phyloP scores from a whole-genome alignment of 768 basidiomycete species.

The Mycena epipterygia region DNA sequence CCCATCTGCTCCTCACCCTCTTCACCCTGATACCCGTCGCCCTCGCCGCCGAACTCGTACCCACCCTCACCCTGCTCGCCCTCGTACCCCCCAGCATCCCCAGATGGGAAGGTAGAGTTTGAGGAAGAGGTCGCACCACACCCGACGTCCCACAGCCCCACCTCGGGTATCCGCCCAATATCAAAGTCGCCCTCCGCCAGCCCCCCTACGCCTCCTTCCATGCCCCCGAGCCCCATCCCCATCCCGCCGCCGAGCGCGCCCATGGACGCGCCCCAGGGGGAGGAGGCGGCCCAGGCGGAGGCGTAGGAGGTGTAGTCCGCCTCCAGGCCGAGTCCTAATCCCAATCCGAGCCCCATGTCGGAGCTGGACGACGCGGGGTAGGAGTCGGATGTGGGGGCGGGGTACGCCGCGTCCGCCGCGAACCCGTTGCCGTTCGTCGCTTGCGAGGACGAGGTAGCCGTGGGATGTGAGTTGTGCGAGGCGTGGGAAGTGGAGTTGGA shows the following conservation, averaged over 20 bases:
- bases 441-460: background rate
- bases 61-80: too few species aligned
- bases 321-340: background rate
- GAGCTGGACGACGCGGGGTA: background rate
- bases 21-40: background rate
- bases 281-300: constrained; percentile 10
- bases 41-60: too few species aligned
- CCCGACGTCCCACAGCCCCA: constrained; percentile 23
- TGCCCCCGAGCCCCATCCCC: too few species aligned
- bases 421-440: background rate
- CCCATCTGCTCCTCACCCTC: background rate
- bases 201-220: too few species aligned
- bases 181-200: constrained; percentile 30
- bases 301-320: constrained; percentile 16
- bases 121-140: background rate
- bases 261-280: constrained; percentile 12
- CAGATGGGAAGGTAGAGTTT: background rate
- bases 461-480: background rate
- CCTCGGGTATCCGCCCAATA: constrained; percentile 28
- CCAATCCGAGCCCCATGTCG: constrained; percentile 5
- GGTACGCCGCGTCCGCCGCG: background rate
- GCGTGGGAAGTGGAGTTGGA: background rate
- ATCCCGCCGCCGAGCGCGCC: background rate
- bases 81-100: too few species aligned
- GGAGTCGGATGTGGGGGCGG: background rate